Evolutionary conservation across 2,329 filamentous ascomycete species (phyloP), one percentile per base, ranked within the genome.

Genomic region (Ophiocordyceps australis): DNA sequence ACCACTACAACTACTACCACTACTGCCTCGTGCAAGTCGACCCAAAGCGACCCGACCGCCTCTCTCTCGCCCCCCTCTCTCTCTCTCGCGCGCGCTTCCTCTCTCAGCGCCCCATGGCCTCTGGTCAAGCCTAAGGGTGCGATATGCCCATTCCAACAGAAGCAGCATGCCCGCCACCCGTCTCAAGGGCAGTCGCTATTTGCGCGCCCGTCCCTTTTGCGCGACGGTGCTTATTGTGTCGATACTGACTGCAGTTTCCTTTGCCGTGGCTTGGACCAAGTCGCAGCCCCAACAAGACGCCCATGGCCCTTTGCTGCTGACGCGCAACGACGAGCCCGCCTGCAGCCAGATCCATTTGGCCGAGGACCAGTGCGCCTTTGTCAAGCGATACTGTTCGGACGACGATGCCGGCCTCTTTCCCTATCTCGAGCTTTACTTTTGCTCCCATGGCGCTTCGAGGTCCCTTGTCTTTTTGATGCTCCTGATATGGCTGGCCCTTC

Each of bases 341-440:
- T 98, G 89, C 46, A 74, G 74, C 31, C 56, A 79, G 18, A 81
- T 98, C 28, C 81, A 89, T 48, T 53, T 66, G 24, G 76, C 73
- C 27, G 43, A 59, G 31, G 78, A 98, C 46, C 71, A 94, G 54
- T 98, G 89, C 57, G 72, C 73, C 37, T 95, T 89, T 50, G 71
- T 95, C 30, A 70, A 62, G 37, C 59, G 63, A 29, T 78, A 94
- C 48, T 98, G 89, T 49, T 60, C 65, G 18, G 82, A 91, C 41
- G 82, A 94, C 45, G 80, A 94, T 52, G 79, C 85, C 28, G 86
- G 89, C 17, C 66, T 95, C 33, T 56, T 94, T 30, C 77, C 81
- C 15, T 98, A 98, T 51, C 67, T 95, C 24, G 65, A 73, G 13
- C 61, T 95, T 28, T 98, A 93, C 59, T 98, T 93, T 52, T 98